Base-by-base conservation (phyloP, 75 land plant species). In the Selaginella moellendorffii region DNA sequence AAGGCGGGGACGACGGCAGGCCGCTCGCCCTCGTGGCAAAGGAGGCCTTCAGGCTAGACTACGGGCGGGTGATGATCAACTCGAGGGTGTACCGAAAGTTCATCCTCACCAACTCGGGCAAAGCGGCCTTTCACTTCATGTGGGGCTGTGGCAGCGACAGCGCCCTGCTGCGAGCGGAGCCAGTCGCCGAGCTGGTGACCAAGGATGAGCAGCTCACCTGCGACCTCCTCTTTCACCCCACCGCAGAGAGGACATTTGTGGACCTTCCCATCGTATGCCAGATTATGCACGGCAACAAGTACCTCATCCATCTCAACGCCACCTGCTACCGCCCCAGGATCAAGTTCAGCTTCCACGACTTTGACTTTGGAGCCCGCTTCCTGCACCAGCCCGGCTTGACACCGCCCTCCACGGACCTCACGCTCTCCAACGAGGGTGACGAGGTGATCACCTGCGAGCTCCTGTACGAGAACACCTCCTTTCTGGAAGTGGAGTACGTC, bases 281-380 rank as follows among this genome's bases (percentile, higher is more conserved):
- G 53, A 64, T 70, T 2, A 24, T 63, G 2, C 68, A 70, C 21
- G 52, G 72, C 22, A 70, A 70, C 24, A 46, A 64, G 22, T 70
- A 70, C 21, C 21, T 19, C n/a, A 22, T 70, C 27, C 19, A 42
- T 12, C 28, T 70, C 20, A 52, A 28, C 28, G 72, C 65, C 25
- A 42, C 29, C 30, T 70, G 68, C 31, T 70, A 64, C 54, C 54
- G 61, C 17, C 54, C 72, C 19, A 70, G 58, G 30, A 54, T 54
- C 26, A 64, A 53, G 24, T 70, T 70, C 30, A 70, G 72, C 22
- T 70, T 67, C 36, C 46, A 52, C 24, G 54, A 70, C 21, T 64
- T 30, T 42, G 69, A 70, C 54, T 70, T 70, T 64, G 72, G 72
- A n/a, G 58, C 68, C 27, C 64, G 54, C 19, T 70, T 70, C 30